These are phyloP conservation scores for Whalleya microplaca DNA, from an alignment of 2,329 filamentous ascomycete genomes.

Conservation along the genomic window DNA sequence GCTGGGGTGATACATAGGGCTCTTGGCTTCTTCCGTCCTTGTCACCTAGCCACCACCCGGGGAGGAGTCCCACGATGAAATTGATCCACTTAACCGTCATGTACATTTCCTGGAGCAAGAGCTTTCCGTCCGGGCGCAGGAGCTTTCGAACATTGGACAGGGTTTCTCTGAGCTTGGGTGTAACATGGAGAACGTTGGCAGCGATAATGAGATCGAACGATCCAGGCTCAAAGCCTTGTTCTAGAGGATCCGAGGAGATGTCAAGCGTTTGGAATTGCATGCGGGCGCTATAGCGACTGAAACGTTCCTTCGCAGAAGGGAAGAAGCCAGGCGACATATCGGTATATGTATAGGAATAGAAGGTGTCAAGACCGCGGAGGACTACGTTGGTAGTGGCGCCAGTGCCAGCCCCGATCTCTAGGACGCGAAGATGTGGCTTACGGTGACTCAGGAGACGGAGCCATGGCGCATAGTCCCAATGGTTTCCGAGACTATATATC, in stretches of 20 bases:
- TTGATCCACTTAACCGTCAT: constrained; percentile 8
- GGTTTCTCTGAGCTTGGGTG: constrained; percentile 6
- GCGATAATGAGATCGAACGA: constrained; percentile 33
- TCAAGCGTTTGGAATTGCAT: constrained; percentile 39
- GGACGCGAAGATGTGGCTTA: constrained; percentile 15
- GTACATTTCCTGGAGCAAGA: constrained; percentile 26
- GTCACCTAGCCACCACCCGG: constrained; percentile 27
- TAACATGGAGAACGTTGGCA: constrained; percentile 30
- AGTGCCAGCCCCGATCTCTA: constrained; percentile 16
- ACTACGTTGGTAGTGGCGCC: background rate
- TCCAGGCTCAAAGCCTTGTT: constrained; percentile 13
- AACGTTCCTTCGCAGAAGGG: constrained; percentile 4
- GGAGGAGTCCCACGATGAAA: constrained; percentile 21
- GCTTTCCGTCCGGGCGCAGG: constrained; percentile 26
- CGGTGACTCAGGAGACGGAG: constrained; percentile 11
- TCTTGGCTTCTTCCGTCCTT: constrained; percentile 14
- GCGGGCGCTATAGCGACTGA: constrained; percentile 15
- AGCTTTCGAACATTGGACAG: constrained; percentile 23
- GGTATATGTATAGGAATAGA: constrained; percentile 14
- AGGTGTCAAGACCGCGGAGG: background rate
- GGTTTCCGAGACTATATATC: constrained; percentile 20
- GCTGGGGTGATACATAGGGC: constrained; percentile 18
- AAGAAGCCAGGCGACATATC: constrained; percentile 25
- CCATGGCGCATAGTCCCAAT: constrained; percentile 12
- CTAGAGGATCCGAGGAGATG: constrained; percentile 29